Evolutionary conservation across 2,329 filamentous ascomycete species (phyloP), one percentile per base, ranked within the genome.

Genomic region (Grosmannia serpens): DNA sequence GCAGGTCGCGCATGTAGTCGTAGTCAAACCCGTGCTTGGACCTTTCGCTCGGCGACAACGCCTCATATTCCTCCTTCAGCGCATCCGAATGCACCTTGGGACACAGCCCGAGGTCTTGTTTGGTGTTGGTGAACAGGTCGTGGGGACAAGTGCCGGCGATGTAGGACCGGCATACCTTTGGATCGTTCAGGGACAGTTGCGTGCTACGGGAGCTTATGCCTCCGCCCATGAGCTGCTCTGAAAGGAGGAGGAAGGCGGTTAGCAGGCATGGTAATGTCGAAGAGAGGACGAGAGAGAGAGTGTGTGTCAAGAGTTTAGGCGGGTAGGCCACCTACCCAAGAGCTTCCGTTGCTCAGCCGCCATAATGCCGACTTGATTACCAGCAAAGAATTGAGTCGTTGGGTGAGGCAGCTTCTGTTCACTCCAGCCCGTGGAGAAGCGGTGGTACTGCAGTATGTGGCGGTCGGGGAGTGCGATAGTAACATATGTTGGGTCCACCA

Each of bases 61-160:
- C 79, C 65, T 95, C 88, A 72, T 94, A 99, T 70, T 99, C 91
- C 53, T 85, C 78, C 73, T 96, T 96, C 64, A 97, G 80, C 15
- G 85, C 84, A 70, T 96, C 91, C 54, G 84, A 88, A 75, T 99
- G 94, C 29, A 92, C 82, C 70, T 92, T 94, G 55, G 89, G 83
- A 69, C 94, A 99, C 0, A 85, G 82, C 2, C 94, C 94, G 38
- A 97, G 82, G 71, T 99, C 94, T 79, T 97, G 91, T 77, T 96
- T 97, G 52, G 94, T 99, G 75, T 99, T 99, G 64, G 92, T 99
- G 81, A 99, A 99, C 69, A 99, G 89, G 70, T 99, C 94, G 78
- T 97, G 92, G 1, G 94, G 94, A 72, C 94, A 99, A 60, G 89
- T 95, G 66, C 94, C 94, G 62, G 84, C 91, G 55, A 99, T 82